phyloP scores from a whole-genome alignment of 2,329 filamentous ascomycete genomes.

The Diaporthe helianthi region DNA sequence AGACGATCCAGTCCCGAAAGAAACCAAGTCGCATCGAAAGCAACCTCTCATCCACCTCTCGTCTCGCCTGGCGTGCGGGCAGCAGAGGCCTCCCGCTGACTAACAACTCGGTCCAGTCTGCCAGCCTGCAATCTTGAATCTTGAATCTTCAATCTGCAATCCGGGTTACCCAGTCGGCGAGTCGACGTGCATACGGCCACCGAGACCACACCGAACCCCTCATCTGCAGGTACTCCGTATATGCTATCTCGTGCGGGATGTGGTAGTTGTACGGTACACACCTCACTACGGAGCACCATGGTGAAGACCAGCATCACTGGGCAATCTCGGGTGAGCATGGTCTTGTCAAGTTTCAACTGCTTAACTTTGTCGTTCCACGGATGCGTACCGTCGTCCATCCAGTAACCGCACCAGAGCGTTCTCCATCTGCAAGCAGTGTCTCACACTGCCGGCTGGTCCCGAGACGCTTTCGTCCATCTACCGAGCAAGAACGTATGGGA shows the following conservation, averaged over 20 bases:
- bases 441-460: background rate
- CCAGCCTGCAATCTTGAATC: background rate
- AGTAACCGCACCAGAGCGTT: background rate
- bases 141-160: background rate
- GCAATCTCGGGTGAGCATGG: background rate
- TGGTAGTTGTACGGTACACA: background rate
- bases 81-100: constrained; percentile 27
- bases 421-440: background rate
- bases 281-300: background rate
- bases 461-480: background rate
- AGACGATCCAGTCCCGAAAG: constrained; percentile 11
- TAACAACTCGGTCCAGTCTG: background rate
- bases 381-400: background rate
- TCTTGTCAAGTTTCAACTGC: background rate
- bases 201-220: background rate
- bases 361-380: background rate
- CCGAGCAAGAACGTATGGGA: background rate
- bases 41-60: constrained; percentile 3
- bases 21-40: constrained; percentile 11
- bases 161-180: background rate
- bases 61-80: background rate
- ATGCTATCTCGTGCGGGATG: constrained; percentile 9
- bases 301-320: background rate
- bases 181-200: constrained; percentile 11
- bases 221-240: background rate